Base-by-base conservation (phyloP, 169 alveolate species). In the Plasmodium billcollinsi region DNA sequence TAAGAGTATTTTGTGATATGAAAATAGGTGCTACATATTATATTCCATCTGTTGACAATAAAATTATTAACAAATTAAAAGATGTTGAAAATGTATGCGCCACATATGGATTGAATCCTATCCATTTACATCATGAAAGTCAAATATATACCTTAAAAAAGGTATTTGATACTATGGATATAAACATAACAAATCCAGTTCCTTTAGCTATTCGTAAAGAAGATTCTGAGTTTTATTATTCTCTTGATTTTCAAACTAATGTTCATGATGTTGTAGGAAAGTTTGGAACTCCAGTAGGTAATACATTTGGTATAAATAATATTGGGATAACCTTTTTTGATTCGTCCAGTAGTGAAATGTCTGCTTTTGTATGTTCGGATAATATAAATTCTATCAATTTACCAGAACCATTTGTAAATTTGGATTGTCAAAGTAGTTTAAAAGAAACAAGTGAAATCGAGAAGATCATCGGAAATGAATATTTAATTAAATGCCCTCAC, bases 1-100 rank as follows among this genome's bases (percentile, higher is more conserved):
- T 97, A 45, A 73, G 98, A 69, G 98, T 93, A 15, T 97, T 92
- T 93, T 97, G 98, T 76, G 98, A 97, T 67, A 91, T 95, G 93
- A 89, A 93, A 54, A 89, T 94, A 1, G 97, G 97, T 26, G 94
- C 96, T 20, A 94, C 98, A 11, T 96, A 96, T 75, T 96, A 94
- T 78, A 92, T 93, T 11, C 94, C 95, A 59, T 73, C 88, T 20
- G 74, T 74, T 43, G 93, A 75, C 24, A 29, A 73, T 20, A 59
- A 52, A 49, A 1, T 73, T 45, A 74, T 72, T 74, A 88, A 67
- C 71, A 69, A 83, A 69, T 24, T 73, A 75, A 88, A 74, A 66
- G 89, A 72, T 69, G 88, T 73, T 20, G 74, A 70, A 75, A 88
- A 88, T 66, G 66, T 74, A 15, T 72, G 93, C 20, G 85, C 93